Evolutionary conservation across 805 yeast genomes (phyloP).

Genomic region (Huiozyma naganishii): DNA sequence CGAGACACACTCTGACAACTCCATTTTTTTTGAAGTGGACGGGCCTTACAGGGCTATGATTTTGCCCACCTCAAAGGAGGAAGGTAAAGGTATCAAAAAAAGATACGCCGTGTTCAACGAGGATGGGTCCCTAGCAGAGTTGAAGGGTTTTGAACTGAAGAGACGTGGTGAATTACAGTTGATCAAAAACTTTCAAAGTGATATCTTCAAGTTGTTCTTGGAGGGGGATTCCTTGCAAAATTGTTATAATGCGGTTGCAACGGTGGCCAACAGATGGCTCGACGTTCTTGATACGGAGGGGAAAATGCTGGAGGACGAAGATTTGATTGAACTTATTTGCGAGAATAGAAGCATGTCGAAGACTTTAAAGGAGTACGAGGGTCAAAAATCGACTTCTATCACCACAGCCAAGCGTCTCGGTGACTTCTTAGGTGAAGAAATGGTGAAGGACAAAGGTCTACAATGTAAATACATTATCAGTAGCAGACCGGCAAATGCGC

Average conservation of each 20-base stretch:
- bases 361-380: constrained; percentile 76
- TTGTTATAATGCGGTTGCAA: constrained; percentile 84
- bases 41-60: constrained; percentile 98
- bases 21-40: constrained; percentile 95
- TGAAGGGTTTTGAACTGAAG: constrained; percentile 93
- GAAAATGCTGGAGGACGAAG: constrained; percentile 80
- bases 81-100: constrained; percentile 92
- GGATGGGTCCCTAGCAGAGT: constrained; percentile 88
- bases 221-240: constrained; percentile 70
- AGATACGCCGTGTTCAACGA: constrained; percentile 94
- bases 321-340: constrained; percentile 86
- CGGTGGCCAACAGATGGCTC: constrained; percentile 90
- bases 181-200: constrained; percentile 90
- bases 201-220: constrained; percentile 80
- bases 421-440: constrained; percentile 89
- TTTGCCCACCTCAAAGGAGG: constrained; percentile 92
- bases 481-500: constrained; percentile 68
- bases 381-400: constrained; percentile 87
- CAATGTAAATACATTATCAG: constrained; percentile 92
- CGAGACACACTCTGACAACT: constrained; percentile 74
- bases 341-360: constrained; percentile 95
- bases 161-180: constrained; percentile 92
- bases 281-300: constrained; percentile 89
- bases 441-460: constrained; percentile 92
- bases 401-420: constrained; percentile 91